A percentile compares a stretch with the other conserved stretches of the same genome.
Conservation (phyloP, 148 eudicot species). For the Talinum fruticosum region DNA sequence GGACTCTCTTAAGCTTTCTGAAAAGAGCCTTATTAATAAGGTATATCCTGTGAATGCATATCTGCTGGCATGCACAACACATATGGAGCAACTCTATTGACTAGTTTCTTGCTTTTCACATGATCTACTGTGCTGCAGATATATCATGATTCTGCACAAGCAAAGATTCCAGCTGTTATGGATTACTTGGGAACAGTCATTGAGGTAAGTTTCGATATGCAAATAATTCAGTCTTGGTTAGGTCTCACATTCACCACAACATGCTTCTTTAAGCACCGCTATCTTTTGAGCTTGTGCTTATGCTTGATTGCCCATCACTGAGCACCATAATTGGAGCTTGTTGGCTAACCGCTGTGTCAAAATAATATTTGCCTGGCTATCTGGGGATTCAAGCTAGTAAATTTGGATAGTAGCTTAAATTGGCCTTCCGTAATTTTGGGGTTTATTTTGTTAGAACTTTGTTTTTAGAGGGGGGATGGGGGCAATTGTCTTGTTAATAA, state of each 20-base stretch:
- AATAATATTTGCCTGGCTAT: neutral
- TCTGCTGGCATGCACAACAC: neutral
- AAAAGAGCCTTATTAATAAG: conserved; percentile 87
- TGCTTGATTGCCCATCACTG: conserved; percentile 3
- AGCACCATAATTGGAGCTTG: neutral
- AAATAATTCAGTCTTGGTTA: neutral
- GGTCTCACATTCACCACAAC: neutral
- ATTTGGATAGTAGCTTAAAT: neutral
- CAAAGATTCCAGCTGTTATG: conserved; percentile 88
- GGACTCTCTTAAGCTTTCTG: conserved; percentile 63
- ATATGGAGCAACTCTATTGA: neutral
- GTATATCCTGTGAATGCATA: conserved; percentile 30
- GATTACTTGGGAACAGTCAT: conserved; percentile 83
- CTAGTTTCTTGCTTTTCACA: neutral
- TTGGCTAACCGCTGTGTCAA: neutral
- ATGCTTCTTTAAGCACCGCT: neutral
- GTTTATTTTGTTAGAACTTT: neutral
- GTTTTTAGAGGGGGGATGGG: neutral
- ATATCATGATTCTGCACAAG: conserved; percentile 92
- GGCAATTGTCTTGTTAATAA: neutral
- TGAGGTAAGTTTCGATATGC: conserved; percentile 47
- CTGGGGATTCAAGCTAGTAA: neutral
- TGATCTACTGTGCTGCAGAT: conserved; percentile 47
- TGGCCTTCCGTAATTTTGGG: neutral
- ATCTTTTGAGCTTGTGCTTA: neutral